Evolutionary conservation across 495 filamentous ascomycete species (phyloP).

Genomic region (Tirmania nivea): DNA sequence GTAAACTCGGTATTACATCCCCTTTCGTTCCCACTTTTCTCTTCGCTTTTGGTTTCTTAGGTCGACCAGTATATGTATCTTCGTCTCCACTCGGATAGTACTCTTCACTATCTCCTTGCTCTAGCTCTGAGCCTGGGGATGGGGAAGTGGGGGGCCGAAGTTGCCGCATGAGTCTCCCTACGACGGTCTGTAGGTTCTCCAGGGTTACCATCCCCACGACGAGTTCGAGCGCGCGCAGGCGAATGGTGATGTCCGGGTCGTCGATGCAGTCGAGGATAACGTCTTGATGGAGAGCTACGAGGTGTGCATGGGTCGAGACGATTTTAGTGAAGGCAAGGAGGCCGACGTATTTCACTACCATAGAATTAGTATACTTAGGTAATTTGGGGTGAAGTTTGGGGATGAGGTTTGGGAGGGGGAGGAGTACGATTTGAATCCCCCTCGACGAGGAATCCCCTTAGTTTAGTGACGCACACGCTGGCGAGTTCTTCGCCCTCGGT

Average conservation of each 20-base stretch:
- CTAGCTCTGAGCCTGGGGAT: slow-evolving; percentile 28
- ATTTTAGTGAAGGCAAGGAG: slow-evolving; percentile 86
- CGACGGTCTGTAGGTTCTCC: slow-evolving; percentile 61
- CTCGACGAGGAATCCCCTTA: slow-evolving; percentile 81
- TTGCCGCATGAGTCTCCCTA: slow-evolving; percentile 69
- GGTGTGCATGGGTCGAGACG: slow-evolving; percentile 62
- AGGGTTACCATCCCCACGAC: slow-evolving; percentile 75
- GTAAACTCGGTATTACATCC: slow-evolving; percentile 24
- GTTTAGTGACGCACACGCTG: slow-evolving; percentile 74
- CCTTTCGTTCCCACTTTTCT: slow-evolving; percentile 5
- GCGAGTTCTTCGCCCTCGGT: slow-evolving; percentile 79
- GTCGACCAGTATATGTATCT: slow-evolving; percentile 17
- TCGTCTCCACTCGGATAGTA: slow-evolving; percentile 7
- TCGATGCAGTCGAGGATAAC: slow-evolving; percentile 92
- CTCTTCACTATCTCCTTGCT: slow-evolving; percentile 26
- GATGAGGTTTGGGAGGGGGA: slow-evolving; percentile 2
- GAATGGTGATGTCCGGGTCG: slow-evolving; percentile 87
- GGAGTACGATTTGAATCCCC: slow-evolving; percentile 64
- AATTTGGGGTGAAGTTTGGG: not conserved
- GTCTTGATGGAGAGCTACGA: slow-evolving; percentile 79
- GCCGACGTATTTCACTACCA: slow-evolving; percentile 83
- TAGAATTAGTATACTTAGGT: slow-evolving; percentile 1
- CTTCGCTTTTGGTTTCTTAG: slow-evolving; percentile 1
- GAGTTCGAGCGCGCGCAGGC: slow-evolving; percentile 75
- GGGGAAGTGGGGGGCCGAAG: slow-evolving; percentile 31